Conservation (phyloP, 768 basidiomycete species). For the Mycena chlorophos region DNA sequence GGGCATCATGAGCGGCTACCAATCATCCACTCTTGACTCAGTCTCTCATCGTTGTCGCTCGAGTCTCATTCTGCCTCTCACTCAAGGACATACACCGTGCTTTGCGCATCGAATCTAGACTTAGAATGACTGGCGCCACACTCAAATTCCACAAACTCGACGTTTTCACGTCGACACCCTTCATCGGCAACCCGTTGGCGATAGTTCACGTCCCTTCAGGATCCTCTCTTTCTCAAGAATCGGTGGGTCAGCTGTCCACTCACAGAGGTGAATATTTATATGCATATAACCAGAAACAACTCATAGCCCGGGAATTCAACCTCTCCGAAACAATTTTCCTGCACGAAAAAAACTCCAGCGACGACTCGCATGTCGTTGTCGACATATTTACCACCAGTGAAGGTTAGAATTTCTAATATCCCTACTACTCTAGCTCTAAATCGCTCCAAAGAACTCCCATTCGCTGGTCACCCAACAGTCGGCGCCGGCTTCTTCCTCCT, state of each 20-base stretch:
- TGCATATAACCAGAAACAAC: conserved; percentile 45
- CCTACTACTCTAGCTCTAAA: too few relatives aligned
- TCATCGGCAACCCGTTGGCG: conserved; percentile 46
- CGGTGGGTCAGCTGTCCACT: too few relatives aligned
- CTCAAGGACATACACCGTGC: background rate
- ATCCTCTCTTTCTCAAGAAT: conserved; percentile 31
- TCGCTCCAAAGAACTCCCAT: conserved; percentile 46
- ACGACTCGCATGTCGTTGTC: conserved; percentile 29
- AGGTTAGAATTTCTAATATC: too few relatives aligned
- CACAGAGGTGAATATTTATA: too few relatives aligned
- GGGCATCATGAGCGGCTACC: too few relatives aligned
- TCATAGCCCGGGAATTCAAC: conserved; percentile 50
- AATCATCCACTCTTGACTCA: too few relatives aligned
- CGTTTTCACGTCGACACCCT: conserved; percentile 44
- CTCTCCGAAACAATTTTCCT: conserved; percentile 51
- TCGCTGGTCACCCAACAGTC: conserved; percentile 48
- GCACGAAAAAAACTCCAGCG: conserved; percentile 29
- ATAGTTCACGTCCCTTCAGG: conserved; percentile 39
- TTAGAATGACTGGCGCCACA: background rate
- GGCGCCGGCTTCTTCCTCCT: conserved; percentile 46
- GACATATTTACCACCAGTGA: conserved; percentile 43
- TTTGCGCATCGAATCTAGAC: background rate
- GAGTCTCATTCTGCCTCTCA: background rate
- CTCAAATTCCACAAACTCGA: conserved; percentile 38
- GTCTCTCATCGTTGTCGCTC: too few relatives aligned